Conservation (phyloP, 768 basidiomycete species). For the Mycena amicta region DNA sequence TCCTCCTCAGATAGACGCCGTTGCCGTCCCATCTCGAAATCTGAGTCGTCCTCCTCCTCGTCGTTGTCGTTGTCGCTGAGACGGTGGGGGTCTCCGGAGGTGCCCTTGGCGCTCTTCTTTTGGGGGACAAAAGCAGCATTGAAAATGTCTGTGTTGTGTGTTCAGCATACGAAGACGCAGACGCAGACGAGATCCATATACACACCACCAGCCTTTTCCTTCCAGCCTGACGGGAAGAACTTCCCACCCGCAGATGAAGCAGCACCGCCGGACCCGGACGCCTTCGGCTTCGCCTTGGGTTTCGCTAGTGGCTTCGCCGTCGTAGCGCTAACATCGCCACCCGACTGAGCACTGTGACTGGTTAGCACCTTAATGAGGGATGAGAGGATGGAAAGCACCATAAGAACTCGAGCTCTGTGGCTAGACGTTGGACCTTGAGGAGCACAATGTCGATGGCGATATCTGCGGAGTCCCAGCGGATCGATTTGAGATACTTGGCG, state of each 20-base stretch:
- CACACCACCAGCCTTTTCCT: no score
- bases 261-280: no score
- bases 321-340: no score
- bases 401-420: background rate
- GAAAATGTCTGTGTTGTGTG: background rate
- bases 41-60: background rate
- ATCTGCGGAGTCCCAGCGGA: constrained; percentile 5
- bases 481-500: constrained; percentile 11
- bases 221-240: no score
- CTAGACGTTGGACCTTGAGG: constrained; percentile 8
- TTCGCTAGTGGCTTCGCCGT: no score
- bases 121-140: background rate
- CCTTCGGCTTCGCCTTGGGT: no score
- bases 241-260: no score
- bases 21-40: background rate
- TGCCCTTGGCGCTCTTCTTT: background rate
- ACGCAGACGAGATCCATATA: background rate
- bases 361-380: background rate
- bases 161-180: background rate
- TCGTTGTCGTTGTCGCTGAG: background rate
- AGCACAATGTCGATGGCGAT: constrained; percentile 10
- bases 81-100: background rate
- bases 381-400: background rate
- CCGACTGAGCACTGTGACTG: background rate
- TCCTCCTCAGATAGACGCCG: background rate